Conservation (phyloP, 495 filamentous ascomycete species). For the Saxophila tyrrhenica region DNA sequence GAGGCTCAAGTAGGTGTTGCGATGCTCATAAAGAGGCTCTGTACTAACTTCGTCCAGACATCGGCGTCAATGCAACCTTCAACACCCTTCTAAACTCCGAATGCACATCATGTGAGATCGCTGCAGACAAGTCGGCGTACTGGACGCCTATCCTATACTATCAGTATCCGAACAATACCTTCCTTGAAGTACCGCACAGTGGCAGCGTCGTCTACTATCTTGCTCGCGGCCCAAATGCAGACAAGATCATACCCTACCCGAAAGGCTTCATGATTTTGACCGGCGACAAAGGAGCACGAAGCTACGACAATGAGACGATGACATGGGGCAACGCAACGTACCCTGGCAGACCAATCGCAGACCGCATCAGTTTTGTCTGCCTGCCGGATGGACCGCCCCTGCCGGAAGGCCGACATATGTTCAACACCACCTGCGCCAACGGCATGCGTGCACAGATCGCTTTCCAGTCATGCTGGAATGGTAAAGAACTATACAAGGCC, state of each 20-base stretch:
- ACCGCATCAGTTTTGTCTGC: slow-evolving; percentile 33
- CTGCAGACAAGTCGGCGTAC: slow-evolving; percentile 56
- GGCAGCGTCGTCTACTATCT: slow-evolving; percentile 36
- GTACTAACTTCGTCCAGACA: slow-evolving; percentile 28
- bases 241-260: slow-evolving; percentile 31
- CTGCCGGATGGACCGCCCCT: slow-evolving; percentile 13
- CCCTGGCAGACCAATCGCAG: slow-evolving; percentile 25
- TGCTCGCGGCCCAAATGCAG: slow-evolving; percentile 31
- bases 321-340: slow-evolving; percentile 21
- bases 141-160: slow-evolving; percentile 60
- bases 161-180: slow-evolving; percentile 36
- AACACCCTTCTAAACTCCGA: slow-evolving; percentile 40
- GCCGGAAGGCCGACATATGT: slow-evolving; percentile 18
- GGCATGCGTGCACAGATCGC: slow-evolving; percentile 23
- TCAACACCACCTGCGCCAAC: slow-evolving; percentile 14
- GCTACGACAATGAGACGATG: slow-evolving; percentile 26
- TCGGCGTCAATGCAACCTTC: slow-evolving; percentile 36
- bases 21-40: background rate
- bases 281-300: slow-evolving; percentile 29
- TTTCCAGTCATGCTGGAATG: slow-evolving; percentile 24
- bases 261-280: slow-evolving; percentile 36
- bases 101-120: slow-evolving; percentile 55
- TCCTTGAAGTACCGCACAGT: slow-evolving; percentile 33
- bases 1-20: slow-evolving; percentile 24
- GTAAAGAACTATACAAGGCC: slow-evolving; percentile 17